Evolutionary conservation across 2,329 filamentous ascomycete genomes (phyloP), one percentile per base, ranked within the genome.

Genomic region (Neofusicoccum parvum): DNA sequence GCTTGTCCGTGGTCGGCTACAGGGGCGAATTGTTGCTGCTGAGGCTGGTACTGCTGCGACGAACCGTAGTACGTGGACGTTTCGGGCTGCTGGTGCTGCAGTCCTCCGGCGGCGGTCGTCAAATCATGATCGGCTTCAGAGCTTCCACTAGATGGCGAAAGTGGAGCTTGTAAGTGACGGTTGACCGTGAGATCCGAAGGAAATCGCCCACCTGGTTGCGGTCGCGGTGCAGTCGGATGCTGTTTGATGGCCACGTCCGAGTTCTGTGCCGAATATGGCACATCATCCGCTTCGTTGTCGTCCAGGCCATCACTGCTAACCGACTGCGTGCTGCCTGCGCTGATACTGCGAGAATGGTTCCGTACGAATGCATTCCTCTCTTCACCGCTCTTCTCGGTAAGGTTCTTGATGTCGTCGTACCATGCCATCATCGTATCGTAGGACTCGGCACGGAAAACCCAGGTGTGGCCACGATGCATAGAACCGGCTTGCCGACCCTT

Each of bases 351-450:
- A 43, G 90, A 88, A 74, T 96, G 93, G 67, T 88, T 88, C 49
- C 92, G 88, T 46, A 97, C 92, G 75, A 95, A 97, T 34, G 91
- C 92, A 76, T 88, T 92, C 46, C 94, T 90, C 74, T 96, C 94
- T 76, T 96, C 92, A 34, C 92, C 91, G 27, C 90, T 91, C 79
- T 91, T 94, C 76, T 96, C 93, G 5, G 92, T 97, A 68, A 99
- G 82, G 48, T 86, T 88, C 77, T 94, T 93, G 76, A 99, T 94
- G 73, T 97, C 94, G 63, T 95, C 90, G 76, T 93, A 98, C 88
- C 95, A 99, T 51, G 93, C 92, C 82, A 96, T 88, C 94, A 98
- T 97, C 14, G 94, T 97, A 71, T 98, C 94, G 77, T 96, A 83
- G 2, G 86, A 85, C 73, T 90, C 87, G 23, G 87, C 87, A 63